phyloP scores from a whole-genome alignment of 1,139 yeast genomes.

The Scheffersomyces cryptocercus region DNA sequence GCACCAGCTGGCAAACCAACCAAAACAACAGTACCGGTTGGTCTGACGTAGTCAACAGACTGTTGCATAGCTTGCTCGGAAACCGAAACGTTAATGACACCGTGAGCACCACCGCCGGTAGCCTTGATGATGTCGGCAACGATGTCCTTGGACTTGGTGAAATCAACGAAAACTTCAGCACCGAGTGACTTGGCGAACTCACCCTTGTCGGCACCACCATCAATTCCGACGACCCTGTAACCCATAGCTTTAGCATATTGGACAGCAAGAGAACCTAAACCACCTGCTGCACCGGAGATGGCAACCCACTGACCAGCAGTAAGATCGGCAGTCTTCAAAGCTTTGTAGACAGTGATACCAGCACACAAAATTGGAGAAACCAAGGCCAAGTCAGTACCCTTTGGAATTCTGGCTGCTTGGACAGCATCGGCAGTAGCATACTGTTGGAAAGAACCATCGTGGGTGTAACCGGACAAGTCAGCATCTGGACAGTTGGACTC shows the following conservation, averaged over 20 bases:
- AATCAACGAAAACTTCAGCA: conserved; percentile 69
- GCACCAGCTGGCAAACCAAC: conserved; percentile 80
- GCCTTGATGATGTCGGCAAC: conserved; percentile 55
- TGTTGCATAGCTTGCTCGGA: conserved; percentile 66
- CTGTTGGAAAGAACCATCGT: conserved; percentile 80
- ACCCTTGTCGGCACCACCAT: conserved; percentile 71
- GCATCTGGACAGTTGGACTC: conserved; percentile 72
- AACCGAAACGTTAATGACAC: conserved; percentile 72
- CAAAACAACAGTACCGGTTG: conserved; percentile 69
- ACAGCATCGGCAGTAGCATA: conserved; percentile 83
- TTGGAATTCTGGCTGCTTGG: conserved; percentile 78
- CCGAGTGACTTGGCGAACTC: conserved; percentile 58
- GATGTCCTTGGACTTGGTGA: conserved; percentile 57
- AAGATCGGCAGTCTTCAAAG: conserved; percentile 66
- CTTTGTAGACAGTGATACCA: conserved; percentile 79
- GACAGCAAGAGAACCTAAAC: conserved; percentile 71
- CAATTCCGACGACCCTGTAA: conserved; percentile 69
- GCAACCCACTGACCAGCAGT: conserved; percentile 77
- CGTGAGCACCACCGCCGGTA: conserved; percentile 80
- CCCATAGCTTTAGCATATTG: conserved; percentile 81
- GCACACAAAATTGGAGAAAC: conserved; percentile 83
- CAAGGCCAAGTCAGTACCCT: conserved; percentile 68
- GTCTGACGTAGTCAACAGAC: conserved; percentile 64
- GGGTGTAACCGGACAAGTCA: conserved; percentile 74
- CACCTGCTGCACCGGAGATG: conserved; percentile 79